Evolutionary conservation across 108 stramenopile species (phyloP).

Genomic region (Craspedostauros australis): DNA sequence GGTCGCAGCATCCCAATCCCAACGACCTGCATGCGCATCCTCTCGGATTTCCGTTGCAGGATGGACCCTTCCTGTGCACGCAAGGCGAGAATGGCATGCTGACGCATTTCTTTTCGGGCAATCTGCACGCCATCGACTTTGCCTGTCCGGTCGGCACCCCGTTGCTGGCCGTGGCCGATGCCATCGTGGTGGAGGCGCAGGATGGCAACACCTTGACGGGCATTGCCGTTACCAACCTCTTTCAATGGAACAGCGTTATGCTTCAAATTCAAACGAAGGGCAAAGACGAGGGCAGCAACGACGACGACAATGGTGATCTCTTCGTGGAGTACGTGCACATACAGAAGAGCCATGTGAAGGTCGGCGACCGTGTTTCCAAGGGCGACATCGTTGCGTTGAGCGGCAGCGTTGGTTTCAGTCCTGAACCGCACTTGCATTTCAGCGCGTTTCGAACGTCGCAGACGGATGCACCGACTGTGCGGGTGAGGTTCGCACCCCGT

Average conservation of each 20-base stretch:
- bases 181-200: conserved; percentile 51
- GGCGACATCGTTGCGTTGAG: conserved; percentile 68
- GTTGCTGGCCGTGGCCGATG: conserved; percentile 64
- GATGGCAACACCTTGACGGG: conserved; percentile 56
- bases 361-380: conserved; percentile 52
- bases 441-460: conserved; percentile 57
- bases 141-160: conserved; percentile 77
- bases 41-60: conserved; percentile 61
- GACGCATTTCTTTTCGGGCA: conserved; percentile 84
- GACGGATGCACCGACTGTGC: conserved; percentile 52
- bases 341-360: conserved; percentile 46
- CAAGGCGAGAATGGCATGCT: conserved; percentile 77
- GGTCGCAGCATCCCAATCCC: conserved; percentile 56
- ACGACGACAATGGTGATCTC: conserved; percentile 8
- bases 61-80: conserved; percentile 60
- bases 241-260: conserved; percentile 80
- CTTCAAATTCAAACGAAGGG: conserved; percentile 19
- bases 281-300: not conserved
- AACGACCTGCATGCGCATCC: conserved; percentile 44
- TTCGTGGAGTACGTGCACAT: conserved; percentile 86
- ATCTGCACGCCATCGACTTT: conserved; percentile 82
- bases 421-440: conserved; percentile 81
- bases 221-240: conserved; percentile 76
- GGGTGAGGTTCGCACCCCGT: conserved; percentile 36
- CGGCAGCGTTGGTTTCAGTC: conserved; percentile 77